Conservation (phyloP, 83 land plant genomes). For the Thuja plicata region DNA sequence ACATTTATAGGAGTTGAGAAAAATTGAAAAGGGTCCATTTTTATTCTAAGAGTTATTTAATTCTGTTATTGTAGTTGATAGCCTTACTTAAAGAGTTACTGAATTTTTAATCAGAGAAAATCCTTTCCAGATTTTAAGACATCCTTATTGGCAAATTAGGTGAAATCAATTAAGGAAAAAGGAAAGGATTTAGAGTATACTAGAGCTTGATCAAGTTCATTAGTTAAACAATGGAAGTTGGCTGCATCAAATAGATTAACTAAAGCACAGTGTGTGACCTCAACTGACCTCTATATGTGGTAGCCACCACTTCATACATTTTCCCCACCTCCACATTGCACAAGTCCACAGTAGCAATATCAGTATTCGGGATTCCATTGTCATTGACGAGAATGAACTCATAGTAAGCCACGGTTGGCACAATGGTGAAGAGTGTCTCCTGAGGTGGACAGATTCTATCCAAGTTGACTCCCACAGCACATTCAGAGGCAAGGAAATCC, state of each 20-base stretch:
- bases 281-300: slow-evolving; percentile 29
- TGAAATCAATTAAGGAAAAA: neutral
- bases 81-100: neutral
- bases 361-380: neutral
- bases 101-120: neutral
- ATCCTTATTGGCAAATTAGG: neutral
- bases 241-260: neutral
- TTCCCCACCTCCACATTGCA: slow-evolving; percentile 34
- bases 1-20: neutral
- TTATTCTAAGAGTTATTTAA: neutral
- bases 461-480: slow-evolving; percentile 35
- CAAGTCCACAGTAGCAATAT: slow-evolving; percentile 27
- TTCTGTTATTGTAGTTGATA: neutral
- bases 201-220: neutral
- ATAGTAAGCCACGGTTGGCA: slow-evolving; percentile 41
- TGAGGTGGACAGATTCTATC: slow-evolving; percentile 27
- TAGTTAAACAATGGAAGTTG: neutral
- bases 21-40: neutral
- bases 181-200: neutral
- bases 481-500: slow-evolving; percentile 44
- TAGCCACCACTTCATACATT: slow-evolving; percentile 40
- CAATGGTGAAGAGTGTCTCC: slow-evolving; percentile 27
- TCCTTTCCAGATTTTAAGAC: neutral
- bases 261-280: neutral
- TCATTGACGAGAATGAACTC: slow-evolving; percentile 35